Evolutionary conservation across 2,329 filamentous ascomycete genomes (phyloP).

Genomic region (Phialophora expanda): DNA sequence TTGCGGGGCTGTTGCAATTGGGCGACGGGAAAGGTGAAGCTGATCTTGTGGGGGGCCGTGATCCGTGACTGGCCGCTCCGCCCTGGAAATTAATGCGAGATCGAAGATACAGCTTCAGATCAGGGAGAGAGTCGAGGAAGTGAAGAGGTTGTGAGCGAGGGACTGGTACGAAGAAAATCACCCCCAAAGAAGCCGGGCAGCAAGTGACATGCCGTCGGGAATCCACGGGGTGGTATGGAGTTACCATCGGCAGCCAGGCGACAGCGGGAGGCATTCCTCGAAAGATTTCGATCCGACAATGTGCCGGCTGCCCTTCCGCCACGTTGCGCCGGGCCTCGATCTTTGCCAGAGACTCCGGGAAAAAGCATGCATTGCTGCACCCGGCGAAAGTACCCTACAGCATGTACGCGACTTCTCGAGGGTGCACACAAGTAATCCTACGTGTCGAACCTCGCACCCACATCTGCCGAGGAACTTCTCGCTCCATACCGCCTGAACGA

Average conservation of each 20-base stretch:
- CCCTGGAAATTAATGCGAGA: slow-evolving; percentile 7
- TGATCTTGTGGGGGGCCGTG: slow-evolving; percentile 19
- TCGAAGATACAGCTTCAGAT: slow-evolving; percentile 21
- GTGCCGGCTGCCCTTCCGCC: neutral
- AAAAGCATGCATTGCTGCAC: neutral
- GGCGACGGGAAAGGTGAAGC: neutral
- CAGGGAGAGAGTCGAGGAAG: slow-evolving; percentile 15
- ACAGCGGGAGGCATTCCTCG: neutral
- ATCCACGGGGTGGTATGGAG: neutral
- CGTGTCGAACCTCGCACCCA: neutral
- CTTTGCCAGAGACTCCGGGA: neutral
- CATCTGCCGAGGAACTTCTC: neutral
- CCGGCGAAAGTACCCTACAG: neutral
- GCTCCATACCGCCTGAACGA: neutral
- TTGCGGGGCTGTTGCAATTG: slow-evolving; percentile 20
- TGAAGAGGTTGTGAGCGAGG: neutral
- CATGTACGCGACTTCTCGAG: neutral
- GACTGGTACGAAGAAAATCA: neutral
- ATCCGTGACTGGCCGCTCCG: neutral
- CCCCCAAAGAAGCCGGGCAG: neutral
- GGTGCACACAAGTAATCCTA: neutral
- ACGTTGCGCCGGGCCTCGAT: neutral
- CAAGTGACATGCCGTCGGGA: neutral
- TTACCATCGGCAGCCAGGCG: neutral
- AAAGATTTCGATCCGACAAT: neutral